Conservation (phyloP, 805 yeast species). For the Priceomyces haplophilus region DNA sequence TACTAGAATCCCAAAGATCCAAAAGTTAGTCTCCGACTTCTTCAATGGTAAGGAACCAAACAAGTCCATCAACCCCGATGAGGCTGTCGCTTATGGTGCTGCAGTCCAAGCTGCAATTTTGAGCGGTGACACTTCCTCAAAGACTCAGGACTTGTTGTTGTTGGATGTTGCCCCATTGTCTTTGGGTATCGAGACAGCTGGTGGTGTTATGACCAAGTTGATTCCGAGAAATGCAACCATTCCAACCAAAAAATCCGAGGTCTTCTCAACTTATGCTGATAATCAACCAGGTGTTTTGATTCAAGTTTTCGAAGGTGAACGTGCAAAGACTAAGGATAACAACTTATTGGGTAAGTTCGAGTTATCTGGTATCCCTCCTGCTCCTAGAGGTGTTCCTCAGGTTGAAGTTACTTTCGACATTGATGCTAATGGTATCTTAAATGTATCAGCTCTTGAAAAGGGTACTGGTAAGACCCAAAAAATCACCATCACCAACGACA, state of each 20-base stretch:
- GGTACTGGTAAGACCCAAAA: conserved; percentile 97
- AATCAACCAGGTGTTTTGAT: conserved; percentile 98
- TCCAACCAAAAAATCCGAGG: conserved; percentile 96
- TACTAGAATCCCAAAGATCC: conserved; percentile 96
- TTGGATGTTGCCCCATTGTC: conserved; percentile 98
- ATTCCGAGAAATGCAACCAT: conserved; percentile 98
- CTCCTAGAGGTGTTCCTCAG: conserved; percentile 98
- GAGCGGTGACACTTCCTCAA: conserved; percentile 93
- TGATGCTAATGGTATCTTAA: conserved; percentile 96
- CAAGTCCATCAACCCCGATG: conserved; percentile 96
- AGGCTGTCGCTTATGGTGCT: conserved; percentile 99
- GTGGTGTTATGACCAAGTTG: conserved; percentile 98
- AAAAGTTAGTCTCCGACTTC: conserved; percentile 92
- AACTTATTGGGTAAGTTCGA: conserved; percentile 96
- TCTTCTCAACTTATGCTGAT: conserved; percentile 94
- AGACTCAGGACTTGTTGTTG: conserved; percentile 91
- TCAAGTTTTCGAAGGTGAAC: conserved; percentile 98
- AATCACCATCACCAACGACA: conserved; percentile 97
- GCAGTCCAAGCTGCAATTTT: conserved; percentile 97
- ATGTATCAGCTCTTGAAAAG: conserved; percentile 94
- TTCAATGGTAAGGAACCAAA: conserved; percentile 97
- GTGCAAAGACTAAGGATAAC: conserved; percentile 94
- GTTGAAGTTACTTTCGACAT: conserved; percentile 95
- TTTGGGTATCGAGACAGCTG: conserved; percentile 97
- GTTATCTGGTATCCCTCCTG: conserved; percentile 95